These are phyloP conservation scores for Phlyctochytrium planicorne DNA, from an alignment of 192 early-diverging fungal species.

Conservation along the genomic window DNA sequence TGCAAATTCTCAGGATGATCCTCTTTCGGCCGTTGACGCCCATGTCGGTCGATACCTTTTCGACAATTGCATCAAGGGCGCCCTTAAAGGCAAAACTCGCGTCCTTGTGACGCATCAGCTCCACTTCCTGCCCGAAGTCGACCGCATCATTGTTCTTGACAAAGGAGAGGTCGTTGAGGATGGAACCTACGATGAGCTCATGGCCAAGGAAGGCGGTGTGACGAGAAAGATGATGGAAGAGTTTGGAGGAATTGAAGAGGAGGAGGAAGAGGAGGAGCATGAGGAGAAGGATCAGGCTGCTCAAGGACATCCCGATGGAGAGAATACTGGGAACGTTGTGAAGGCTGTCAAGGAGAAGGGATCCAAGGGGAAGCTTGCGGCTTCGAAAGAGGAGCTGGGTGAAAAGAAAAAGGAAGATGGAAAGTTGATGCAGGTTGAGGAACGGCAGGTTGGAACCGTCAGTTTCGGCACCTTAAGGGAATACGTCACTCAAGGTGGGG, in stretches of 20 bases:
- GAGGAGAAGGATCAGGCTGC: not conserved
- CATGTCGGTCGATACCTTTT: constrained; percentile 68
- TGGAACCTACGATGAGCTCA: constrained; percentile 63
- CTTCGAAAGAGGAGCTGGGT: not conserved
- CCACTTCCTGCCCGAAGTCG: constrained; percentile 71
- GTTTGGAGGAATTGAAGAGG: constrained; percentile 39
- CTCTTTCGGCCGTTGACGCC: constrained; percentile 82
- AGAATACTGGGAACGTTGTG: not conserved
- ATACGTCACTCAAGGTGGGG: constrained; percentile 7
- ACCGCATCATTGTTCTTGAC: constrained; percentile 71
- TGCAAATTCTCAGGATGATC: constrained; percentile 73
- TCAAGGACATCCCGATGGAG: not conserved
- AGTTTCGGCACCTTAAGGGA: not conserved
- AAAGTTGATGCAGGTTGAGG: not conserved
- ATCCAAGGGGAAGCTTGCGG: not conserved
- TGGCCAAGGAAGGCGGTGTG: constrained; percentile 58
- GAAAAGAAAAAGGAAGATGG: not conserved
- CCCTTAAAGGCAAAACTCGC: constrained; percentile 72
- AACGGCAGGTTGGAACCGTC: not conserved
- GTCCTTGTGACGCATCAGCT: constrained; percentile 84
- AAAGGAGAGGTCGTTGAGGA: constrained; percentile 69
- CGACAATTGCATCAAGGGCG: constrained; percentile 66
- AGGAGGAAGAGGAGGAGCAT: constrained; percentile 40
- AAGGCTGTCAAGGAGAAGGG: not conserved
- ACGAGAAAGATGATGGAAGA: constrained; percentile 48